phyloP scores from a whole-genome alignment of 768 basidiomycete species.

The Boletellus ananas region DNA sequence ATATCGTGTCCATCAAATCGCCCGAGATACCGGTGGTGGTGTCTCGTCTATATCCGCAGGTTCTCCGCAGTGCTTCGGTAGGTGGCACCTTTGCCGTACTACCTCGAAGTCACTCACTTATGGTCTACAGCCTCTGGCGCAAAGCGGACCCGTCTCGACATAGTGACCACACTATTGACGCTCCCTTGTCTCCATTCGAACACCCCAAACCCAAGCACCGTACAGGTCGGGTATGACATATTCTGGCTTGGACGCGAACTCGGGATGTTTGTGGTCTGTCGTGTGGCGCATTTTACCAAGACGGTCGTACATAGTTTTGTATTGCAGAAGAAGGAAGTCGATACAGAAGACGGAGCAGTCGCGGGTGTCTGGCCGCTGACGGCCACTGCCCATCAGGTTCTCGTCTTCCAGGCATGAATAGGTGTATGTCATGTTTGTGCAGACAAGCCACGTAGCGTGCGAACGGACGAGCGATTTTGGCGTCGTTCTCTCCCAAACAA shows the following conservation, averaged over 20 bases:
- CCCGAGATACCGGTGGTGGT: background rate
- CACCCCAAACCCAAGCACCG: background rate
- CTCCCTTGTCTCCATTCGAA: conserved; percentile 26
- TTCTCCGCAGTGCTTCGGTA: conserved; percentile 14
- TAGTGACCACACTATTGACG: conserved; percentile 20
- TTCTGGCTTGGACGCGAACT: conserved; percentile 25
- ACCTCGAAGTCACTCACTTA: conserved; percentile 1
- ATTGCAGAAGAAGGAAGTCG: conserved; percentile 28
- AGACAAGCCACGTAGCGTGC: too few relatives aligned
- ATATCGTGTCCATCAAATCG: conserved; percentile 21
- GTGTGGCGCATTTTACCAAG: conserved; percentile 10
- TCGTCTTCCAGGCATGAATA: conserved; percentile 23
- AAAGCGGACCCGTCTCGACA: conserved; percentile 27
- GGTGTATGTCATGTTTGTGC: too few relatives aligned
- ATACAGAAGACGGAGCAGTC: conserved; percentile 25
- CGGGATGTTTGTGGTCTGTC: conserved; percentile 30
- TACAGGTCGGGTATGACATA: conserved; percentile 28
- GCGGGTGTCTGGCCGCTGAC: conserved; percentile 30
- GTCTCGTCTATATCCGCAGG: background rate
- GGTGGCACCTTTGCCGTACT: conserved; percentile 2
- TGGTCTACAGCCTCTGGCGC: conserved; percentile 12
- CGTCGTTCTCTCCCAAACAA: too few relatives aligned
- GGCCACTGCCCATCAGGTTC: conserved; percentile 30
- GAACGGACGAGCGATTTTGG: too few relatives aligned
- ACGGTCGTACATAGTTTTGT: conserved; percentile 30